Evolutionary conservation across 2,329 filamentous ascomycete genomes (phyloP).

Genomic region (Bipolaris gigantea): DNA sequence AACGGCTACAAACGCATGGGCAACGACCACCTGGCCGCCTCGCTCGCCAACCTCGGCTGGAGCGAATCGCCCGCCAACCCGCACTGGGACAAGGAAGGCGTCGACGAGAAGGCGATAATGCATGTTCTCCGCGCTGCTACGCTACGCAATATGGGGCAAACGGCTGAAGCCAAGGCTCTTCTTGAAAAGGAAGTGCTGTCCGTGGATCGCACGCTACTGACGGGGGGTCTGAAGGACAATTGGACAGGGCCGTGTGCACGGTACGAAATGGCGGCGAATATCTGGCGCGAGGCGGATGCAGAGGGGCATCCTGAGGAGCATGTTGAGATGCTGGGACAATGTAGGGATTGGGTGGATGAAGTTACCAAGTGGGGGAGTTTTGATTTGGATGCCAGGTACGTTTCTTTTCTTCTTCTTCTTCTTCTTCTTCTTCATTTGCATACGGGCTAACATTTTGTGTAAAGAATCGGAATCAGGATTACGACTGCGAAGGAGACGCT

Average conservation of each 20-base stretch:
- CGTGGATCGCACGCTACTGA: constrained; percentile 59
- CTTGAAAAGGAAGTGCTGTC: constrained; percentile 65
- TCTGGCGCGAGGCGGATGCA: constrained; percentile 68
- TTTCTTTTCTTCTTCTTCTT: constrained; percentile 6
- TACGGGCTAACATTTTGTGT: neutral
- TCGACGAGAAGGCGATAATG: constrained; percentile 66
- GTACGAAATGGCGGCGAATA: constrained; percentile 82
- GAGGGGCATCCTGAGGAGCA: constrained; percentile 42
- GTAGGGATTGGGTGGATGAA: constrained; percentile 66
- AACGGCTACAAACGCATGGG: constrained; percentile 84
- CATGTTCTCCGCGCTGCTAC: constrained; percentile 68
- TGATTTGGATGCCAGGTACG: constrained; percentile 68
- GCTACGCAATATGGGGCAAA: constrained; percentile 63
- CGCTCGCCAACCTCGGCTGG: constrained; percentile 67
- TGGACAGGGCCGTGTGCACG: constrained; percentile 73
- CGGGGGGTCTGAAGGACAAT: constrained; percentile 65
- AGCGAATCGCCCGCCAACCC: constrained; percentile 58
- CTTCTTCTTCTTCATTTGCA: too few relatives aligned
- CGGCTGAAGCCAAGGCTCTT: constrained; percentile 65
- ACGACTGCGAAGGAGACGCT: constrained; percentile 70
- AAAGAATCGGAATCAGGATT: constrained; percentile 67
- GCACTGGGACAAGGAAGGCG: constrained; percentile 54
- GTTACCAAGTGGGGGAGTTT: constrained; percentile 72
- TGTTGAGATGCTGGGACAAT: constrained; percentile 59
- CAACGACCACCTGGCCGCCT: constrained; percentile 63